phyloP scores from a whole-genome alignment of 345 rosid genomes.

The Luvunga scandens region DNA sequence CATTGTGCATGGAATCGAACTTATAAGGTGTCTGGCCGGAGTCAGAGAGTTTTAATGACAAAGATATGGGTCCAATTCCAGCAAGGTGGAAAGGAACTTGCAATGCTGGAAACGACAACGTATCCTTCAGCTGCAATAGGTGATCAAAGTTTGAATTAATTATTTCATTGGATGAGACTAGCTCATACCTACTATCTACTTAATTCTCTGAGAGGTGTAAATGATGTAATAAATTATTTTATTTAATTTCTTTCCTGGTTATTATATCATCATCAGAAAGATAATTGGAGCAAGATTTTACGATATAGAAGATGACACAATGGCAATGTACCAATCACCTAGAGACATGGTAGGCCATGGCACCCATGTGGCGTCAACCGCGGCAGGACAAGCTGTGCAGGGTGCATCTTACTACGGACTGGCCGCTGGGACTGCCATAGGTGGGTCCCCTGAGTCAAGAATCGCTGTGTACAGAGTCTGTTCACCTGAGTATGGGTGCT shows the following conservation, averaged over 20 bases:
- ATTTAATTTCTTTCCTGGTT: too few relatives aligned
- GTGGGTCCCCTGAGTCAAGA: constrained; percentile 68
- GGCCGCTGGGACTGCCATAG: constrained; percentile 69
- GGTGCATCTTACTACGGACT: constrained; percentile 73
- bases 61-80: constrained; percentile 58
- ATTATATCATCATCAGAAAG: constrained; percentile 43
- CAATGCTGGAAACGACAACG: constrained; percentile 39
- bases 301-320: constrained; percentile 17
- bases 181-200: too few relatives aligned
- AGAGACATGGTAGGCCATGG: constrained; percentile 81
- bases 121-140: constrained; percentile 67
- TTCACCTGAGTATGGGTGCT: constrained; percentile 43
- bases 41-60: constrained; percentile 70
- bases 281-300: constrained; percentile 81
- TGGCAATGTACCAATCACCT: constrained; percentile 30
- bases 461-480: constrained; percentile 72
- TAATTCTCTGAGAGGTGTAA: too few relatives aligned
- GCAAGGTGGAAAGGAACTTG: constrained; percentile 76
- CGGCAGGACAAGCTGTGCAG: constrained; percentile 59
- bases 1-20: background rate
- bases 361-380: constrained; percentile 68
- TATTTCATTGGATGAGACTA: too few relatives aligned
- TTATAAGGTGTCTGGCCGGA: constrained; percentile 81
- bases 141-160: constrained; percentile 8
- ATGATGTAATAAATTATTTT: too few relatives aligned